A percentile compares a stretch with the other conserved stretches of the same genome.
Conservation (phyloP, 2,329 filamentous ascomycete genomes). For the Colletotrichum sp. region DNA sequence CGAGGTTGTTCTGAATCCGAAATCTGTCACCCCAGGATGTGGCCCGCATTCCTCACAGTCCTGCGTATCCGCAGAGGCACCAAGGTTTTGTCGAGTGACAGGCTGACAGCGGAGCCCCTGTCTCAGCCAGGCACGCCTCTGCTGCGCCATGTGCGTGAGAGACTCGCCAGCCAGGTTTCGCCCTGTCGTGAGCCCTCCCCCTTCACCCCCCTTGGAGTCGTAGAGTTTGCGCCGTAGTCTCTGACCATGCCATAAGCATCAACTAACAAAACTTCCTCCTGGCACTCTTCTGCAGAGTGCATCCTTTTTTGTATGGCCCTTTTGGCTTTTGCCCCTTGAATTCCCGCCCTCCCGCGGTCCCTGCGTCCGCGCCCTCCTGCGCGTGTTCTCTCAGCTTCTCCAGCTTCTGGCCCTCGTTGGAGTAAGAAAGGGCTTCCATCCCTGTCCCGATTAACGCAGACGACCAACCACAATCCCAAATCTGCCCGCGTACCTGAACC, state of each 20-base stretch:
- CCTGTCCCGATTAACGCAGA: background rate
- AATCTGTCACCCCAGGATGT: background rate
- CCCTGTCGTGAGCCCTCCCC: background rate
- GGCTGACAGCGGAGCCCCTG: constrained; percentile 11
- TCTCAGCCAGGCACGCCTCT: background rate
- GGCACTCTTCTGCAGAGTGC: background rate
- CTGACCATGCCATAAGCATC: background rate
- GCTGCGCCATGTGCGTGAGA: constrained; percentile 2
- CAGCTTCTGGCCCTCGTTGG: background rate
- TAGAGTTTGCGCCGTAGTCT: background rate
- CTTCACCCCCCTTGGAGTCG: background rate
- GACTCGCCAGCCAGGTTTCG: background rate
- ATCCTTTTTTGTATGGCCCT: background rate
- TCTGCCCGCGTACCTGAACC: background rate
- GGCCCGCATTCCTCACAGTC: background rate
- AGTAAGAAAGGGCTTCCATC: background rate
- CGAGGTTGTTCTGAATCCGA: background rate
- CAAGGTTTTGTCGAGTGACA: background rate
- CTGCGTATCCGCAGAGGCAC: background rate
- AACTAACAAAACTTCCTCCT: background rate
- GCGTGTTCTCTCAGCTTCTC: background rate
- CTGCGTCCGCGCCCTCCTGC: background rate
- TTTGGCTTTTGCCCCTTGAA: background rate
- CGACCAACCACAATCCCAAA: background rate
- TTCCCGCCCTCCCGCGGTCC: background rate